phyloP scores from a whole-genome alignment of 2,329 filamentous ascomycete genomes.

The Curvularia hawaiiensis region DNA sequence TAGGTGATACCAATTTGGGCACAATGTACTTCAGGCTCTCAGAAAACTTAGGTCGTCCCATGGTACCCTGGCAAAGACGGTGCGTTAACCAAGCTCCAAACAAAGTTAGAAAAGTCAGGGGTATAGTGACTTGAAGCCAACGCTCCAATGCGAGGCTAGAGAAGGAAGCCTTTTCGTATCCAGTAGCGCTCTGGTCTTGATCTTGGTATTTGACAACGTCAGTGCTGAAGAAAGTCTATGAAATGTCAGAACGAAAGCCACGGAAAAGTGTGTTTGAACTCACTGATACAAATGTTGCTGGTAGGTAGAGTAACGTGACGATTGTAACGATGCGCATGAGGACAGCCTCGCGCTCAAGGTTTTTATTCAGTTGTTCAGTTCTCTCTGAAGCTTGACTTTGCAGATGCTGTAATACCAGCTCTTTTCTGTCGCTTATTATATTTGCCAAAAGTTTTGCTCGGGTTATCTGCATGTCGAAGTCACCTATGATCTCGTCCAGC shows the following conservation, averaged over 20 bases:
- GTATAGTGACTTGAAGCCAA: conserved; percentile 49
- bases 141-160: conserved; percentile 38
- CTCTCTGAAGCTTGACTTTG: conserved; percentile 30
- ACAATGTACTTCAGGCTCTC: conserved; percentile 4
- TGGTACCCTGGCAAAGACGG: conserved; percentile 14
- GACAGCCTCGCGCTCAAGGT: conserved; percentile 32
- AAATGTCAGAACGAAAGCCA: background rate
- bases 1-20: background rate
- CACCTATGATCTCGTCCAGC: conserved; percentile 44
- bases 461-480: conserved; percentile 46
- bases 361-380: conserved; percentile 28
- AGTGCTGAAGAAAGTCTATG: conserved; percentile 49
- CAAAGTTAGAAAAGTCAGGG: conserved; percentile 43
- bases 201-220: conserved; percentile 48
- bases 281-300: conserved; percentile 38
- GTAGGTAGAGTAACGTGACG: conserved; percentile 32
- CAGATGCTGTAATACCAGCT: conserved; percentile 33
- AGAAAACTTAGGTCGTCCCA: background rate
- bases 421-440: conserved; percentile 47
- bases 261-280: conserved; percentile 1
- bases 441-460: conserved; percentile 43
- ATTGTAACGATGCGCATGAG: conserved; percentile 37
- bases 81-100: conserved; percentile 24
- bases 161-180: conserved; percentile 27
- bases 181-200: conserved; percentile 6